Evolutionary conservation across 2,329 filamentous ascomycete species (phyloP), one percentile per base, ranked within the genome.

Genomic region (Berkeleyomyces rouxiae): DNA sequence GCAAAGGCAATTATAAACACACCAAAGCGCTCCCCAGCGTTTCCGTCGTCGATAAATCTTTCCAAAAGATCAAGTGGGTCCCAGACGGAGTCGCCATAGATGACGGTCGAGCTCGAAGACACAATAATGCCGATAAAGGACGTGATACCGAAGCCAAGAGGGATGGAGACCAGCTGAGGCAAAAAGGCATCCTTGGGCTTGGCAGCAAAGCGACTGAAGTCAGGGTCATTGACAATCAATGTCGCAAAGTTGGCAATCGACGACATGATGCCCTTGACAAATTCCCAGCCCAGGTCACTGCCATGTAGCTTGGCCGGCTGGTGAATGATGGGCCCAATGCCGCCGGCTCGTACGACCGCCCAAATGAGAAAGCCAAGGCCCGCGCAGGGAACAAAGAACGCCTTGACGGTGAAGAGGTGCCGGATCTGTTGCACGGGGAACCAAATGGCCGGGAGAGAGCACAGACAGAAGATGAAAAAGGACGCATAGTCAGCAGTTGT

Each of bases 231-330:
- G 65, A 86, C 80, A 67, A 96, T 93, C 42, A 96, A 79, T 0
- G 90, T 90, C 0, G 90, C 88, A 70, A 96, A 96, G 75, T 96
- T 96, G 68, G 88, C 87, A 67, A 96, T 90, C 3, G 88, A 85
- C 33, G 81, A 85, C 90, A 96, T 95, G 73, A 95, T 85, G 44
- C 89, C 89, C 65, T 85, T 86, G 65, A 96, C 81, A 64, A 96
- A 84, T 33, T 84, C 82, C 91, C 91, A 96, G 1, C 78, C 89
- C 3, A 96, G 78, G 0, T 79, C 78, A 65, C 81, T 85, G 37
- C 90, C 90, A 3, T 82, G 74, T 3, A 82, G 73, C 3, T 75
- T 81, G 55, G 81, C 79, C 0, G 80, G 76, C 70, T 92, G 86
- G 63, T 84, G 78, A 33, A 96, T 79, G 67, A 96, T 89, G 0